Base-by-base conservation (phyloP, 2,329 filamentous ascomycete species). In the Fusarium fujikuroi region DNA sequence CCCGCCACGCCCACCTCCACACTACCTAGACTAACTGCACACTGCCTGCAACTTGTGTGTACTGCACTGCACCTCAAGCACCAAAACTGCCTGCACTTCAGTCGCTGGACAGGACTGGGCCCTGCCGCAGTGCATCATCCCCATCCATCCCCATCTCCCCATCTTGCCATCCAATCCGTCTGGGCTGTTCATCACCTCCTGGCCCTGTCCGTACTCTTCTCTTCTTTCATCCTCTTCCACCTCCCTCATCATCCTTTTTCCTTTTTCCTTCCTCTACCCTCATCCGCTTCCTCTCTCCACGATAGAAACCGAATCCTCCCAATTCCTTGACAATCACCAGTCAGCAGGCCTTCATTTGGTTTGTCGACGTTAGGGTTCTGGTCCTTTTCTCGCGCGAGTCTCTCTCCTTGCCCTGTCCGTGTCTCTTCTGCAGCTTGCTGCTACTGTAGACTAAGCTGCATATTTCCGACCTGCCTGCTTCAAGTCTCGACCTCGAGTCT, bases 291-390 rank as follows among this genome's bases (percentile, higher is more conserved):
- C 70, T 63, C 60, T 72, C 71, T 73, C 76, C 77, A 79, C 80
- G 79, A 79, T 69, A 75, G 75, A 76, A 75, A 71, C 79, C 79
- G 81, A 83, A 82, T 81, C 81, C 80, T 76, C 78, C 80, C 70
- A 82, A 57, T 71, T 70, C 71, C 68, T 73, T 75, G 80, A 81
- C 79, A 82, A 81, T 46, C 57, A 61, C 54, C 60, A 77, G 78
- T 82, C 80, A 53, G 76, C 79, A 80, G 78, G 77, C 77, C 75
- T 73, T 70, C 61, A 62, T 68, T 70, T 70, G 69, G 72, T 79
- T 79, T 78, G 77, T 80, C 69, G 78, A 79, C 75, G 52, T 70
- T 65, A 67, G 79, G 76, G 76, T 80, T 80, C 77, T 65, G 78
- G 78, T 77, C 69, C 72, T 76, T 76, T 76, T 76, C 70, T 80